Evolutionary conservation across 495 filamentous ascomycete species (phyloP), one percentile per base, ranked within the genome.

Genomic region (Xylaria palmicola): DNA sequence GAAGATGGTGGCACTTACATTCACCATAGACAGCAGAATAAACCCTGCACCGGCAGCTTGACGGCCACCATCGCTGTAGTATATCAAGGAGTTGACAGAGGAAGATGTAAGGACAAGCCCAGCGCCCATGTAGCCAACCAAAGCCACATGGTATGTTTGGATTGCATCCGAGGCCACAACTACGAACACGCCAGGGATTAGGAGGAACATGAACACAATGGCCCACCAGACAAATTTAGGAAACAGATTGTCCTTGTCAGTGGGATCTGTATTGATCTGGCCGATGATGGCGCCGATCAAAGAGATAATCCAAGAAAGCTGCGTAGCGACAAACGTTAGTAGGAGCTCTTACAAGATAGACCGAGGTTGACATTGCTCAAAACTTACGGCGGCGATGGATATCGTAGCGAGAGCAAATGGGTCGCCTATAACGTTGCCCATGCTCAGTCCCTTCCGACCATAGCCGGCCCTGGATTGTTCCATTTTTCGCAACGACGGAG

Each of bases 401-500:
- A 94, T 84, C 15, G 94, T 99, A 41, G 92, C 92, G 40, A 98
- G 84, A 51, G 94, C 93, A 77, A 99, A 97, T 2, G 95, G 95
- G 77, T 98, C 93, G 66, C 94, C 94, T 49, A 97, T 79, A 55
- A 98, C 90, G 74, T 97, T 92, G 68, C 90, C 91, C 72, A 92
- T 75, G 64, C 84, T 88, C 67, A 95, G 86, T 68, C 84, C 72
- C 66, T 76, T 81, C 56, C 80, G 78, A 60, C 80, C 78, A 70
- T 85, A 84, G 69, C 68, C 80, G 77, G 81, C 78, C 66, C 79
- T 73, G 37, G 80, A 78, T 65, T 79, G 68, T 74, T 91, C 87
- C 89, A 94, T 93, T 85, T 93, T 93, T 75, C 80, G 83, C 65
- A 92, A 74, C 61, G 91, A 91, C 62, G 88, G 87, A 67, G 89